Evolutionary conservation across 1,139 yeast species (phyloP), one percentile per base, ranked within the genome.

Genomic region (Debaryomyces subglobosus): DNA sequence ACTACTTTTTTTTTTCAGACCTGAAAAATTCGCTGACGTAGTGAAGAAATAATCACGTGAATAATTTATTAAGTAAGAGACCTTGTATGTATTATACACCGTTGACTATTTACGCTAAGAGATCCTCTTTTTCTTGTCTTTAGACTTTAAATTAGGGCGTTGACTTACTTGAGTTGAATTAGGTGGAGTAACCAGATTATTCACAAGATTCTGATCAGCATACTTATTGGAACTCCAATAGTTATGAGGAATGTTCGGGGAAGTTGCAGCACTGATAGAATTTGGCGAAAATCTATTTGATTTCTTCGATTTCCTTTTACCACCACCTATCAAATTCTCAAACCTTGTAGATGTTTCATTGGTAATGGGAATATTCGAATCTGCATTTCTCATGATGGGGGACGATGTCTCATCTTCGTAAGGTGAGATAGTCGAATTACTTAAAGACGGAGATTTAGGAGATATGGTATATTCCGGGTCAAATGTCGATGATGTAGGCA

Each of bases 301-400:
- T 39, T 60, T 60, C 44, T 62, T 61, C 21, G 61, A 58, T 34
- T 62, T 57, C 52, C 65, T 65, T 55, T 69, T 71, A 36, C 62
- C 58, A 34, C 58, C 62, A 1, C 71, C 68, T 27, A 69, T 53
- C 38, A 71, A 54, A 41, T 59, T 60, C 49, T 69, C 75, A 45
- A 71, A 63, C 57, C 59, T 59, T 3, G 62, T 53, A 10, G 45
- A 36, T 18, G 49, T 51, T 6, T 55, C 59, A 37, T 34, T 44
- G n/a, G n/a, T 18, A 32, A 8, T 34, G 10, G 39, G 16, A 21
- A 24, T 9, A 20, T 36, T 30, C 10, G 18, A 10, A 20, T 21
- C 27, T 10, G 13, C 5, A n/a, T 29, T 39, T 13, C 13, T 39
- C 7, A 32, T 29, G 9, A 24, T 29, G 9, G 32, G 39, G 23